Evolutionary conservation across 2,329 filamentous ascomycete genomes (phyloP), one percentile per base, ranked within the genome.

Genomic region (Pezicula neosporulosa): DNA sequence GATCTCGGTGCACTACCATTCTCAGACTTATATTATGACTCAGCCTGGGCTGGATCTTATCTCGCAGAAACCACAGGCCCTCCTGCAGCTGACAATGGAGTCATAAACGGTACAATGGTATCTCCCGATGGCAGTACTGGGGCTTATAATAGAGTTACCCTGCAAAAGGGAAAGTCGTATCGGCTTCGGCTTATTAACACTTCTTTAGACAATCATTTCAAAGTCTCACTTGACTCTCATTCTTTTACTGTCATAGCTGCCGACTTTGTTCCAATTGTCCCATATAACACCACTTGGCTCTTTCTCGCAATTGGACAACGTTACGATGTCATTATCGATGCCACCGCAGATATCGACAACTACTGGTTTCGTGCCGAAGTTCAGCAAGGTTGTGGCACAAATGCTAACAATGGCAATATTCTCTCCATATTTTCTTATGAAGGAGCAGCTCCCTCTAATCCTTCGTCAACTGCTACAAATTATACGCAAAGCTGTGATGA

Each of bases 351-450:
- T 5, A 65, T 69, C 12, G 59, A 70, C 2, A 69, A 70, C 18
- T 69, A 72, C 13, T 70, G 78, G 7, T 81, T 79, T 60, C 84
- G 80, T 24, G 78, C 78, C 85, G 70, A 77, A 81, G 39, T 70
- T 74, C 52, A 78, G 74, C 60, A 65, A 81, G 9, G 50, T 51
- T 27, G 67, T 5, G 80, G 78, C 69, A 74, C 77, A 4, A 58
- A 71, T 2, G 61, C 74, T 2, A 68, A 67, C 24, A 73, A 80
- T 44, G 75, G 74, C 3, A 60, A 75, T 47, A 82, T 77, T 6
- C 60, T 80, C 1, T 85, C 83, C 0, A 79, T 76, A 5, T 72
- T 89, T 43, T 85, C 85, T 69, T 89, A 88, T 63, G 73, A 84
- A 39, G 61, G 72, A 9, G 77, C 80, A 8, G 71, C 85, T 59